Conservation (phyloP, 768 basidiomycete genomes). For the Tubosaeta sp. region DNA sequence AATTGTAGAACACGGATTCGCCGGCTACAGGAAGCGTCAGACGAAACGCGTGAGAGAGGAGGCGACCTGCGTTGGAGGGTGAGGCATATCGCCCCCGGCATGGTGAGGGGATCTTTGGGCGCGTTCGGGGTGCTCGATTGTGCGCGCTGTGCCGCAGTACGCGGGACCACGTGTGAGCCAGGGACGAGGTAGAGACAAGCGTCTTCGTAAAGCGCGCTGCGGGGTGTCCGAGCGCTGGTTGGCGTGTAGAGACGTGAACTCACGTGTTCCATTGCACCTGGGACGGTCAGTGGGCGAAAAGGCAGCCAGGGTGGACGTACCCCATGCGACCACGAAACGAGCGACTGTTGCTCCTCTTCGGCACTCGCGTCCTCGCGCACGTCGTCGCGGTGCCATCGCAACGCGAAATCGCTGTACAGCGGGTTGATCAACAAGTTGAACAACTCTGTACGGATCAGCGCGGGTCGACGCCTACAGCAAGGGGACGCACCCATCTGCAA, state of each 20-base stretch:
- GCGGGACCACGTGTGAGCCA: constrained; percentile 53
- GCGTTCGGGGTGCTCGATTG: constrained; percentile 49
- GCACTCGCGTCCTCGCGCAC: constrained; percentile 51
- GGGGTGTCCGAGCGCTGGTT: not conserved
- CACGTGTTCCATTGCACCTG: constrained; percentile 85
- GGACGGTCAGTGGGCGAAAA: not conserved
- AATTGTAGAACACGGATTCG: constrained; percentile 77
- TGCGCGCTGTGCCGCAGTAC: constrained; percentile 54
- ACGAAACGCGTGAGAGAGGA: too few relatives aligned
- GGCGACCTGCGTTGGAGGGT: constrained; percentile 46
- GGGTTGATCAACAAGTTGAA: constrained; percentile 79
- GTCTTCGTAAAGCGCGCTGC: constrained; percentile 64
- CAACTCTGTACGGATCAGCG: constrained; percentile 38
- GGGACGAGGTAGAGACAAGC: constrained; percentile 70
- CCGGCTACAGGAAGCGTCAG: constrained; percentile 41
- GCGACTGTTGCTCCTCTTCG: constrained; percentile 56
- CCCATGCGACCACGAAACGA: constrained; percentile 60
- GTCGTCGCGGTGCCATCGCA: constrained; percentile 81
- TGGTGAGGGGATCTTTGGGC: constrained; percentile 54
- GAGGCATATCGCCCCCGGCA: constrained; percentile 64
- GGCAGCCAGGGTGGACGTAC: constrained; percentile 32
- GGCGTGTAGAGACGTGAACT: constrained; percentile 14
- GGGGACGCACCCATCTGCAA: constrained; percentile 58
- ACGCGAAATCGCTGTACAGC: constrained; percentile 54
- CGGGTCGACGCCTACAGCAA: too few relatives aligned